phyloP scores from a whole-genome alignment of 495 filamentous ascomycete genomes.

The Xylaria nigripes region DNA sequence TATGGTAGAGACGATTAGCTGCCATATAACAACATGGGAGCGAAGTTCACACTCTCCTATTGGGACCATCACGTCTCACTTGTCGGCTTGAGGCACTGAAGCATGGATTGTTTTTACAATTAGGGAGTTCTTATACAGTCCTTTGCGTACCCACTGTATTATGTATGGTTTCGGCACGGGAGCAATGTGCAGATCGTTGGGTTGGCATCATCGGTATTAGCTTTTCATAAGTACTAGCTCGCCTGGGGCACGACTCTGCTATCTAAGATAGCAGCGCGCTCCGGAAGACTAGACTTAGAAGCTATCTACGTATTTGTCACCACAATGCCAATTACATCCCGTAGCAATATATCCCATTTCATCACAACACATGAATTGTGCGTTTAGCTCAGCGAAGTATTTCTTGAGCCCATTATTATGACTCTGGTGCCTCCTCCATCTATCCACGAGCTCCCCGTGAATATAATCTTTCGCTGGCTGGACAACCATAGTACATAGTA shows the following conservation, averaged over 20 bases:
- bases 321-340: neutral
- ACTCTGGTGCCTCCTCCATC: conserved; percentile 46
- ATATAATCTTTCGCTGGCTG: conserved; percentile 48
- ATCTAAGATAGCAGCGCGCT: neutral
- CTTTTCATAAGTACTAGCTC: neutral
- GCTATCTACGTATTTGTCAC: neutral
- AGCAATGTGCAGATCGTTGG: neutral
- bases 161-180: neutral
- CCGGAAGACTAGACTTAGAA: neutral
- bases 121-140: neutral
- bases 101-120: neutral
- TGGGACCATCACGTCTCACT: neutral
- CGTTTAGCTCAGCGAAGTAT: neutral
- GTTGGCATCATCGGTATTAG: neutral
- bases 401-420: conserved; percentile 30
- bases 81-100: neutral
- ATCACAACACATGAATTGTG: neutral
- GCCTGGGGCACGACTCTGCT: neutral
- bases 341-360: neutral
- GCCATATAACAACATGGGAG: neutral
- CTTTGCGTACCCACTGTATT: neutral
- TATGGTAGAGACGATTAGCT: neutral
- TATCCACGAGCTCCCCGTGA: conserved; percentile 50
- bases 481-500: conserved; percentile 59
- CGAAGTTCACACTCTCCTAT: neutral